These are phyloP conservation scores for Phytophthora chlamydospora DNA, from an alignment of 352 stramenopile genomes.

Conservation along the genomic window DNA sequence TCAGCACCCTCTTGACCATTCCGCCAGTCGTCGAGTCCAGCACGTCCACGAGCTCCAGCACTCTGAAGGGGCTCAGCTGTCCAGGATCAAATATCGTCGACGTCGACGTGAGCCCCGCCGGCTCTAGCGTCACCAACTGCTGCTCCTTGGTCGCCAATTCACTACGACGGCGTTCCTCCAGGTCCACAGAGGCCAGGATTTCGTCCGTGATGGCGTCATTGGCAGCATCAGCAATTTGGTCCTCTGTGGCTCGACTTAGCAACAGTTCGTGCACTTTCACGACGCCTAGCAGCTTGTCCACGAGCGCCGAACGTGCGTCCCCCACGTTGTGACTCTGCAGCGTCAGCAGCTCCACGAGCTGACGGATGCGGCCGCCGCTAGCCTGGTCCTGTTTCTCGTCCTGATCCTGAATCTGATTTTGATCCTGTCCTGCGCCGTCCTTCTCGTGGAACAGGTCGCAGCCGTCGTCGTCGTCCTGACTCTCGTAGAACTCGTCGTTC, in stretches of 20 bases:
- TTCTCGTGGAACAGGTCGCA: constrained; percentile 55
- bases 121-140: constrained; percentile 1
- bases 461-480: constrained; percentile 32
- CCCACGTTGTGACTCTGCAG: constrained; percentile 62
- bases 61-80: constrained; percentile 60
- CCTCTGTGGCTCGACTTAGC: constrained; percentile 66
- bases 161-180: constrained; percentile 54
- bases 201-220: constrained; percentile 81
- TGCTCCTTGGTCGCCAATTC: constrained; percentile 33
- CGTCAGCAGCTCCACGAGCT: constrained; percentile 68
- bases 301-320: constrained; percentile 57
- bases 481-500: constrained; percentile 41
- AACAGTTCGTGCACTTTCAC: constrained; percentile 67
- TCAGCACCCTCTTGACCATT: constrained; percentile 77
- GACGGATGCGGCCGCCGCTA: constrained; percentile 47
- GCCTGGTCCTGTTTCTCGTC: constrained; percentile 11
- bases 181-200: constrained; percentile 67
- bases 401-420: background rate
- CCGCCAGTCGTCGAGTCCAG: constrained; percentile 77
- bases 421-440: background rate
- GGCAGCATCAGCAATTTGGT: constrained; percentile 70
- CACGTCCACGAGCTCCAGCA: constrained; percentile 78
- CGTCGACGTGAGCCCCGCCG: background rate
- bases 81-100: constrained; percentile 27
- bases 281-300: constrained; percentile 59